These are phyloP conservation scores for Starmera caribaea DNA, from an alignment of 805 yeast species.

Conservation along the genomic window DNA sequence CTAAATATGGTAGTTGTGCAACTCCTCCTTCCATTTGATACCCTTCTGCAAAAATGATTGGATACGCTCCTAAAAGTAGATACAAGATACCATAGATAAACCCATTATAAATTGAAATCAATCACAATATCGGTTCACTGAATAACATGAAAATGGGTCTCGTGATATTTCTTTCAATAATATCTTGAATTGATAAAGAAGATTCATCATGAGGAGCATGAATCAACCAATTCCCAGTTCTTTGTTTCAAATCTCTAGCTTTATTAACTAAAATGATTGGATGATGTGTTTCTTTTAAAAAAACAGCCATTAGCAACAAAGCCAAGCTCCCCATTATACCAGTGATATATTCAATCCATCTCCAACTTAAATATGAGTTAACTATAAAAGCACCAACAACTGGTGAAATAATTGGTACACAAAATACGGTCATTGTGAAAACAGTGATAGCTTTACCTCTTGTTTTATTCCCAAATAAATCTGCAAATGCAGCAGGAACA, in stretches of 20 bases:
- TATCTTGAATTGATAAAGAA: slow-evolving; percentile 44
- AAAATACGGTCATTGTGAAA: slow-evolving; percentile 65
- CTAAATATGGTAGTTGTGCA: slow-evolving; percentile 71
- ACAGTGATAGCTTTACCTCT: slow-evolving; percentile 73
- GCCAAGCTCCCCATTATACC: slow-evolving; percentile 49
- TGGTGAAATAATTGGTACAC: slow-evolving; percentile 80
- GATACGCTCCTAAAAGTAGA: slow-evolving; percentile 64
- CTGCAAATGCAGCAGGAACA: slow-evolving; percentile 82
- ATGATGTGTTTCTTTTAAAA: slow-evolving; percentile 61
- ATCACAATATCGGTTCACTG: slow-evolving; percentile 64
- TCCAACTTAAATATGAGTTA: slow-evolving; percentile 61
- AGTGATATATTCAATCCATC: slow-evolving; percentile 70
- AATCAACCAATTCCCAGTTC: slow-evolving; percentile 77
- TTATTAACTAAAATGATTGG: slow-evolving; percentile 54
- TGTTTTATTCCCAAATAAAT: slow-evolving; percentile 51
- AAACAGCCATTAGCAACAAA: slow-evolving; percentile 28
- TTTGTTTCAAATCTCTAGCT: slow-evolving; percentile 51
- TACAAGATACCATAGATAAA: slow-evolving; percentile 76
- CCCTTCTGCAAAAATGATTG: slow-evolving; percentile 54
- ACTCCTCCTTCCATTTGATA: slow-evolving; percentile 58
- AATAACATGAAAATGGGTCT: slow-evolving; percentile 63
- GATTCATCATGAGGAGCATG: slow-evolving; percentile 69
- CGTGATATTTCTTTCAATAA: slow-evolving; percentile 50
- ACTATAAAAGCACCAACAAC: slow-evolving; percentile 63
- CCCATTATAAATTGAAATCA: slow-evolving; percentile 61